phyloP scores from a whole-genome alignment of 495 filamentous ascomycete species.

The Penicillium verhagenii region DNA sequence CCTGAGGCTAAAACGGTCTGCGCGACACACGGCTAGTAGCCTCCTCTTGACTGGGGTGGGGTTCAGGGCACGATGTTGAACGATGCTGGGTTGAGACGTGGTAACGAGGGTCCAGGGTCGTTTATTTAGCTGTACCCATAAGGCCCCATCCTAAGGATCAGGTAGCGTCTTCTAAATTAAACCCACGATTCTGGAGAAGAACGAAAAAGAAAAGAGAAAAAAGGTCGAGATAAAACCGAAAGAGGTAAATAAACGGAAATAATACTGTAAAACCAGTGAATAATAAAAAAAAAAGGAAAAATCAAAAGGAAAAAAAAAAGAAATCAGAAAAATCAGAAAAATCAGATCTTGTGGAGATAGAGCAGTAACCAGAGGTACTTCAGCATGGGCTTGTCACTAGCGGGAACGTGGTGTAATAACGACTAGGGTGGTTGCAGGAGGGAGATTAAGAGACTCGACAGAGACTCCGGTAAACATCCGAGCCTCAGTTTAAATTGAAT shows the following conservation, averaged over 20 bases:
- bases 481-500: constrained; percentile 19
- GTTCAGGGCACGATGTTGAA: constrained; percentile 28
- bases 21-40: constrained; percentile 21
- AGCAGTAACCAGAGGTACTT: constrained; percentile 7
- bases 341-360: not conserved
- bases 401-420: constrained; percentile 45
- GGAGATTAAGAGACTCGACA: constrained; percentile 22
- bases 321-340: not conserved
- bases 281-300: not conserved
- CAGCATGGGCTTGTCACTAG: constrained; percentile 37
- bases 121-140: constrained; percentile 46
- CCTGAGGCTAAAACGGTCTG: constrained; percentile 20
- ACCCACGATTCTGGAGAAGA: not conserved
- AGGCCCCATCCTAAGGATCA: constrained; percentile 27
- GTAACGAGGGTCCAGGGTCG: constrained; percentile 47
- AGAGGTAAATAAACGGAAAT: not conserved
- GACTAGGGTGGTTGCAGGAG: constrained; percentile 43
- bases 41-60: constrained; percentile 28
- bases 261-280: not conserved
- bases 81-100: constrained; percentile 19
- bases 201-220: not conserved
- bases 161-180: constrained; percentile 9
- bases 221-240: not conserved
- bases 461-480: constrained; percentile 25
- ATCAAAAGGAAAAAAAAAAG: not conserved